Percentiles rank a stretch among this genome's conserved stretches.
These are phyloP conservation scores for Cladosporium oxysporum DNA, from an alignment of 2,329 filamentous ascomycete genomes.

Conservation along the genomic window DNA sequence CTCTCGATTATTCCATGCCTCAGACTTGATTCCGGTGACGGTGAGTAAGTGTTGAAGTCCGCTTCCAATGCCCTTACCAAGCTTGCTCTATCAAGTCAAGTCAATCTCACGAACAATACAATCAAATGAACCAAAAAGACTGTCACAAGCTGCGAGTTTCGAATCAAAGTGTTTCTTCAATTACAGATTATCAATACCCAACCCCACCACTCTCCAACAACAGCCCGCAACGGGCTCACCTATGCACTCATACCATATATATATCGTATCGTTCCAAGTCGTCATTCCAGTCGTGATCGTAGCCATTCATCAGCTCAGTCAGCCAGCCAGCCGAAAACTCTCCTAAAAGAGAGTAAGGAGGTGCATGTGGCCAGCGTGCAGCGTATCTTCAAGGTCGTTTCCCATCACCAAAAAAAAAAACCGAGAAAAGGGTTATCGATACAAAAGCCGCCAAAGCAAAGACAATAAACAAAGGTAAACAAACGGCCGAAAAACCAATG, in stretches of 20 bases:
- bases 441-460: background rate
- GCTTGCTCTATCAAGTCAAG: too few relatives aligned
- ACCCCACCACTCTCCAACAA: background rate
- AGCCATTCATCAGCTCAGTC: background rate
- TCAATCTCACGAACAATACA: too few relatives aligned
- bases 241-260: constrained; percentile 16
- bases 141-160: background rate
- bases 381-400: background rate
- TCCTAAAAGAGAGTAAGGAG: background rate
- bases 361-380: background rate
- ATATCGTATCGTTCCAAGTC: background rate
- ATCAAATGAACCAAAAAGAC: background rate
- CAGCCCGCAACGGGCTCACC: constrained; percentile 3
- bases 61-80: too few relatives aligned
- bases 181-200: constrained; percentile 19
- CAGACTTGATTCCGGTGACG: background rate
- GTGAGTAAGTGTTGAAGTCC: too few relatives aligned
- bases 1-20: background rate
- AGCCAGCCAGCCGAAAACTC: background rate
- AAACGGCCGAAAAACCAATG: constrained; percentile 2
- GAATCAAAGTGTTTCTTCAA: background rate
- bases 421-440: background rate
- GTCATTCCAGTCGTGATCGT: background rate
- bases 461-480: background rate
- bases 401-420: background rate